phyloP scores from a whole-genome alignment of 805 yeast species.

The Sugiyamaella boreocaroliniensis region DNA sequence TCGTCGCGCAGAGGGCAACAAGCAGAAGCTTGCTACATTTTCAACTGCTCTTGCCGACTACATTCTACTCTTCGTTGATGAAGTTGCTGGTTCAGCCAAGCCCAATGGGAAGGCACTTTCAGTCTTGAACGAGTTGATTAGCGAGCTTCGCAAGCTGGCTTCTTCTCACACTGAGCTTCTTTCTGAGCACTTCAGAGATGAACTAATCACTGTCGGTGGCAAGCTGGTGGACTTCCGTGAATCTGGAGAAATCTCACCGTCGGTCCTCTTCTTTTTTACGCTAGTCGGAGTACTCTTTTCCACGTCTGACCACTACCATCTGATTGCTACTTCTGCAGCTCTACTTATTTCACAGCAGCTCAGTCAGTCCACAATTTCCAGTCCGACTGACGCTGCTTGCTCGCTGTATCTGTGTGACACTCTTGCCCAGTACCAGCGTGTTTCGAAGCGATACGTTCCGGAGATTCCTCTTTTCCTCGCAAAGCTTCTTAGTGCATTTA shows the following conservation, averaged over 20 bases:
- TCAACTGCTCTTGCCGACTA: constrained; percentile 37
- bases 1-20: constrained; percentile 72
- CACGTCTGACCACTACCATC: constrained; percentile 92
- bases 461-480: constrained; percentile 52
- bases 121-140: constrained; percentile 22
- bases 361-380: constrained; percentile 41
- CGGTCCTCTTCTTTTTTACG: constrained; percentile 62
- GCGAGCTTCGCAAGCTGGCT: constrained; percentile 47
- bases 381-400: constrained; percentile 42
- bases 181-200: constrained; percentile 54
- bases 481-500: constrained; percentile 5
- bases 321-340: constrained; percentile 78
- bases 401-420: constrained; percentile 64
- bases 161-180: constrained; percentile 59
- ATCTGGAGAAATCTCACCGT: constrained; percentile 14
- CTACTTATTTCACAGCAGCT: constrained; percentile 67
- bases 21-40: constrained; percentile 60
- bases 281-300: constrained; percentile 76
- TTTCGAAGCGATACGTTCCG: constrained; percentile 76
- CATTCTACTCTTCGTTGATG: neutral
- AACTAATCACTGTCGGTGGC: constrained; percentile 40
- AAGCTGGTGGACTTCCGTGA: constrained; percentile 14
- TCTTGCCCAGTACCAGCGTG: constrained; percentile 63
- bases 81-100: neutral
- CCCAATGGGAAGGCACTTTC: neutral